Evolutionary conservation across 2,329 filamentous ascomycete species (phyloP), one percentile per base, ranked within the genome.

Genomic region (Fusarium sp.): DNA sequence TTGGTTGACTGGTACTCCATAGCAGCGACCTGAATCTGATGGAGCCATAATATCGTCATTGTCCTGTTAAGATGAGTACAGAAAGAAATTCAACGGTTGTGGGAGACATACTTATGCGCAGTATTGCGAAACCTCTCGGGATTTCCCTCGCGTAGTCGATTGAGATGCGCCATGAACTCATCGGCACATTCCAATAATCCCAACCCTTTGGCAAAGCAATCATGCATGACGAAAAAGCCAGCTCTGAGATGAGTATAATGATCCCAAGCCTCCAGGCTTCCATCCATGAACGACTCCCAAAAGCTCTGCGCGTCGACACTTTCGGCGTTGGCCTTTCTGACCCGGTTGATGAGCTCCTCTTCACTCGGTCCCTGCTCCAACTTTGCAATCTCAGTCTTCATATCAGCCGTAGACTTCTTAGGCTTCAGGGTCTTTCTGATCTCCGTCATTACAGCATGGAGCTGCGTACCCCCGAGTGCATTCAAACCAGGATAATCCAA

Each of bases 41-140:
- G 65, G 4, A 79, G 68, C 74, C 77, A 79, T 45, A 79, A 79
- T 5, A 74, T 59, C 0, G 78, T 78, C 73, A 79, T 76, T 3
- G 75, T 76, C 5, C 74, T 76, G 3, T 3, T 27, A 35, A 9
- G 4, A 17, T 62, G 3, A 56, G 29, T 17, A 7, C 0, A 6
- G n/a, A 25, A 4, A 4, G 11, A 25, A 4, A 4, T 10, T 2
- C 3, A 6, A 9, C 0, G 14, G 2, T 6, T 14, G 4, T 3
- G 41, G n/a, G 3, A 21, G 37, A 59, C 72, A 25, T 67, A 72
- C 74, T 66, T 72, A 43, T 80, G 78, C 0, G 76, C 75, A 2
- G 76, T 77, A 37, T 78, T 78, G 33, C 75, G 67, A 20, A 80
- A 79, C 14, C 68, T 69, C 15, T 75, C 70, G 1, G 76, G 74